phyloP scores from a whole-genome alignment of 495 filamentous ascomycete genomes.

The Talaromyces ruber region DNA sequence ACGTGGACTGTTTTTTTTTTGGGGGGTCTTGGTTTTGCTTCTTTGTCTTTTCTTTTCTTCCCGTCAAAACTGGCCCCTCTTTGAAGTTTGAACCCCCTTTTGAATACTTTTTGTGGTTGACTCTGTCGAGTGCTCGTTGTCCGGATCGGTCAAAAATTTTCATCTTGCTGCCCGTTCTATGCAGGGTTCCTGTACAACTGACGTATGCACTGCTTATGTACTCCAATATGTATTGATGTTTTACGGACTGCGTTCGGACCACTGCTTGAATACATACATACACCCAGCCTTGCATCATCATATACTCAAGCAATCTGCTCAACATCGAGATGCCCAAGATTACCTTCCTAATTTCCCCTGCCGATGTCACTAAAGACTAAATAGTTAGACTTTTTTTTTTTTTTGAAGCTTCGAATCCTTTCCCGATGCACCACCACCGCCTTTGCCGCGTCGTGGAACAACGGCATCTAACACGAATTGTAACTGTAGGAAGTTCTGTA shows the following conservation, averaged over 20 bases:
- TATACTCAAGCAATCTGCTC: not conserved
- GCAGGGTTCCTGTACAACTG: not conserved
- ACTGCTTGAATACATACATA: not conserved
- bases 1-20: not conserved
- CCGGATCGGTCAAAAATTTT: not conserved
- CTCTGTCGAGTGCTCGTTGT: not conserved
- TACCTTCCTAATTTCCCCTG: not conserved
- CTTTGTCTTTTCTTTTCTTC: not conserved
- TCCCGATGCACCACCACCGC: not conserved
- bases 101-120: not conserved
- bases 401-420: not conserved
- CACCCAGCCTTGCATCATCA: conserved; percentile 1
- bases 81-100: not conserved
- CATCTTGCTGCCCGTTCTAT: not conserved
- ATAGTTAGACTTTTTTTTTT: not conserved
- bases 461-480: not conserved
- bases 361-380: not conserved
- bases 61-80: not conserved
- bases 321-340: not conserved
- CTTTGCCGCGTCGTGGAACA: not conserved
- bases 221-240: not conserved
- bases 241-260: not conserved
- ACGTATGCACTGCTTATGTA: not conserved
- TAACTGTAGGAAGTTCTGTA: not conserved
- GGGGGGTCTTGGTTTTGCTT: not conserved